phyloP scores from a whole-genome alignment of 768 basidiomycete genomes.

The Brasilioporus rufonigricans region DNA sequence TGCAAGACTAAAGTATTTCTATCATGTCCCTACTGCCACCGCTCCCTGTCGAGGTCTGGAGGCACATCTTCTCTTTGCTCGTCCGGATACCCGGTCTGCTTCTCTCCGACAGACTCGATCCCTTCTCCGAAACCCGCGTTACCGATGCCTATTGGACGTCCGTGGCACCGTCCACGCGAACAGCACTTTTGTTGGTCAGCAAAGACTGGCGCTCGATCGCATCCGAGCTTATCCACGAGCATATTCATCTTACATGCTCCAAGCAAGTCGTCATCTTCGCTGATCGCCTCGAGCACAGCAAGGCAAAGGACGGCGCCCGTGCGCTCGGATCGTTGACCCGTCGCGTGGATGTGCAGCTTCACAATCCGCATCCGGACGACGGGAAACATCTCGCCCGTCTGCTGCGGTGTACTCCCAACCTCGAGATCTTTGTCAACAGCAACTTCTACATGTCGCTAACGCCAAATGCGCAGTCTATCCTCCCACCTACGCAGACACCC shows the following conservation, averaged over 20 bases:
- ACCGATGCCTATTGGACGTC: conserved; percentile 29
- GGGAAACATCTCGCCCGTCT: conserved; percentile 33
- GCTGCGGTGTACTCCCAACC: conserved; percentile 41
- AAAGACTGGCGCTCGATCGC: conserved; percentile 37
- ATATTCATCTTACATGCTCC: conserved; percentile 37
- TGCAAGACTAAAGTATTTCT: not conserved
- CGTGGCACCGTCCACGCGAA: conserved; percentile 29
- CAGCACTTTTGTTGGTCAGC: conserved; percentile 35
- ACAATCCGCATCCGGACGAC: conserved; percentile 26
- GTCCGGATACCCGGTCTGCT: conserved; percentile 34
- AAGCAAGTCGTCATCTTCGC: conserved; percentile 35
- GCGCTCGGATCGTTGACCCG: conserved; percentile 39
- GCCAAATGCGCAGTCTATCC: conserved; percentile 16
- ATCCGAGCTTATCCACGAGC: conserved; percentile 40
- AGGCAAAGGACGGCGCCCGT: conserved; percentile 15
- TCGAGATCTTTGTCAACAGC: conserved; percentile 42
- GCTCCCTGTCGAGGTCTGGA: conserved; percentile 41
- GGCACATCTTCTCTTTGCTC: conserved; percentile 36
- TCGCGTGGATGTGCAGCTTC: conserved; percentile 42
- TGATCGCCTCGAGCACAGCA: conserved; percentile 34
- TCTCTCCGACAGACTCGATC: conserved; percentile 37
- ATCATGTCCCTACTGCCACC: conserved; percentile 18
- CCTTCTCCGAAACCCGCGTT: conserved; percentile 36
- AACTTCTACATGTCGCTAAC: conserved; percentile 32
- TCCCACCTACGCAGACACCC: conserved; percentile 28